These are phyloP conservation scores for Diaporthe citriasiana DNA, from an alignment of 2,329 filamentous ascomycete genomes.

Conservation along the genomic window DNA sequence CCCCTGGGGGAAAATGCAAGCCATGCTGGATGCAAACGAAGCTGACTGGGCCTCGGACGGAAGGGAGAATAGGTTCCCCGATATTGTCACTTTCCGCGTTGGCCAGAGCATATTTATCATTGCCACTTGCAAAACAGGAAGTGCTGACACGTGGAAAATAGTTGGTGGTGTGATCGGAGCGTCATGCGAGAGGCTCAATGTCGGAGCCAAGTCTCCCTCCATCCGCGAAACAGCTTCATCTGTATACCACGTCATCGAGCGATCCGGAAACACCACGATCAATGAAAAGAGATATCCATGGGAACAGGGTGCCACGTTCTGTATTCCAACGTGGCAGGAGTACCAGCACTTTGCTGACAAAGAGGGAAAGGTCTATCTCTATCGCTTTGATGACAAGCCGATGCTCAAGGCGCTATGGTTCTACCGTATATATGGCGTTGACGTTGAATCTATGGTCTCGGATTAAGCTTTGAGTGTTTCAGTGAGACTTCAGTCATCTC, in stretches of 20 bases:
- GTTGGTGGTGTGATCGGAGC: background rate
- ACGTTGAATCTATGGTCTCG: background rate
- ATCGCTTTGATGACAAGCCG: background rate
- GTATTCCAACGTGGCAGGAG: background rate
- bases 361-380: background rate
- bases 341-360: background rate
- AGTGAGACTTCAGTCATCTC: too few relatives aligned
- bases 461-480: background rate
- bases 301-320: background rate
- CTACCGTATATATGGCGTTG: background rate
- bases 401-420: background rate
- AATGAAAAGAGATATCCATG: background rate
- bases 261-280: background rate
- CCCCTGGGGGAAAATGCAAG: constrained; percentile 1
- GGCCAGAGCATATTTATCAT: too few relatives aligned
- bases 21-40: background rate
- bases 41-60: background rate
- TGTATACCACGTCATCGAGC: background rate
- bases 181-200: background rate
- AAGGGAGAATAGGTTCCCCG: background rate
- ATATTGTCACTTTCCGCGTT: too few relatives aligned
- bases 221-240: background rate
- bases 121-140: too few relatives aligned
- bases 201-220: background rate
- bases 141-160: background rate